Percentiles rank a stretch among this genome's conserved stretches.
These are phyloP conservation scores for Kwoniella europaea DNA, from an alignment of 768 basidiomycete species.

Conservation along the genomic window DNA sequence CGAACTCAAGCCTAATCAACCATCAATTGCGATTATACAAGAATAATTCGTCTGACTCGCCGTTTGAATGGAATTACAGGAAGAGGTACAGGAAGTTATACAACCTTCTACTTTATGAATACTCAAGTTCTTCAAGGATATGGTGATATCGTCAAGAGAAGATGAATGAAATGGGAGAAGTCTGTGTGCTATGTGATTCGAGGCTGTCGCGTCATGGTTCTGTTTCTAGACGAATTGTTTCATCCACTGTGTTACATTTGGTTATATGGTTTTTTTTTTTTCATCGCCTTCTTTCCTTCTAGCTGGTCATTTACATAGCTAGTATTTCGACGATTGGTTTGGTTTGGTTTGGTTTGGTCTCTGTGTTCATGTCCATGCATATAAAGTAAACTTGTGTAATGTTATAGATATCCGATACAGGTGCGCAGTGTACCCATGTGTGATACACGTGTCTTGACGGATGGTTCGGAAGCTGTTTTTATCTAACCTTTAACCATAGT, in stretches of 20 bases:
- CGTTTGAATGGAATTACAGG: background rate
- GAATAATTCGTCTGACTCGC: background rate
- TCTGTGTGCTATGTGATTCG: too few species aligned
- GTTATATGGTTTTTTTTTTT: too few species aligned
- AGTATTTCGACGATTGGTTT: background rate
- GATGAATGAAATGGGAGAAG: background rate
- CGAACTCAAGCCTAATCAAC: slow-evolving; percentile 2
- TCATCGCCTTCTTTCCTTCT: too few species aligned
- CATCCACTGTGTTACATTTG: too few species aligned
- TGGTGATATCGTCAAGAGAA: background rate
- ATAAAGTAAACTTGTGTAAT: background rate
- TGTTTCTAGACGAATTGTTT: too few species aligned
- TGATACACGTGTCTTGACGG: background rate
- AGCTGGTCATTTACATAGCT: too few species aligned
- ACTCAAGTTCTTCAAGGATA: background rate
- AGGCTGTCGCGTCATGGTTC: too few species aligned
- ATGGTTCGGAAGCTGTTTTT: slow-evolving; percentile 3
- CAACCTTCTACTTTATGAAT: slow-evolving; percentile 6
- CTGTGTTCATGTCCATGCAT: background rate
- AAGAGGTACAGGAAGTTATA: slow-evolving; percentile 24
- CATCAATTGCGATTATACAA: too few species aligned
- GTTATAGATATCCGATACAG: too few species aligned
- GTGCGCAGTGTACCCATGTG: too few species aligned
- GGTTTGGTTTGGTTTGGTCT: background rate
- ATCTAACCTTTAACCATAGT: background rate